phyloP scores from a whole-genome alignment of 2,329 filamentous ascomycete species.

The Botrytis fabae region DNA sequence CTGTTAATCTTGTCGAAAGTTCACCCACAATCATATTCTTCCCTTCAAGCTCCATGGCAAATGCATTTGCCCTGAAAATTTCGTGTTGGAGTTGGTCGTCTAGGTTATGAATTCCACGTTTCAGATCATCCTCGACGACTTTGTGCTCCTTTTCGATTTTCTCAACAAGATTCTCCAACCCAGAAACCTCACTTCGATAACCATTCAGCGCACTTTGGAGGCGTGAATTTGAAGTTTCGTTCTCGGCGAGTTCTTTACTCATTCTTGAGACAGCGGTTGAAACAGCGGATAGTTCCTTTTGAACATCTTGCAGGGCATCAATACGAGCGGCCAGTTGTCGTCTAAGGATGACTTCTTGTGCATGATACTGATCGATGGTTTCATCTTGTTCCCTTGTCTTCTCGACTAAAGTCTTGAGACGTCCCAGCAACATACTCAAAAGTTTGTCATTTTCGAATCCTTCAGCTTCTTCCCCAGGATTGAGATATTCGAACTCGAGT shows the following conservation, averaged over 20 bases:
- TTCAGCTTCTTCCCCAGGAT: conserved; percentile 56
- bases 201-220: conserved; percentile 53
- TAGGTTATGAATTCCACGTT: conserved; percentile 27
- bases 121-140: conserved; percentile 25
- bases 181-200: conserved; percentile 55
- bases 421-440: conserved; percentile 54
- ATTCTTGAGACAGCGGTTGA: conserved; percentile 28
- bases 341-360: conserved; percentile 55
- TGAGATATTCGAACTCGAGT: conserved; percentile 62
- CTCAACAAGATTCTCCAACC: conserved; percentile 54
- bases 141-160: conserved; percentile 47
- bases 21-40: conserved; percentile 45
- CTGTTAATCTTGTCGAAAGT: conserved; percentile 49
- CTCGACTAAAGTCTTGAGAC: conserved; percentile 52
- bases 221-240: conserved; percentile 50
- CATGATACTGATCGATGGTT: conserved; percentile 61
- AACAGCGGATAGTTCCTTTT: conserved; percentile 43
- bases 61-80: conserved; percentile 38
- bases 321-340: conserved; percentile 57
- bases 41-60: conserved; percentile 39
- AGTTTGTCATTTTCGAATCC: conserved; percentile 52
- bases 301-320: conserved; percentile 51
- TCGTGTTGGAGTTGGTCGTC: conserved; percentile 43
- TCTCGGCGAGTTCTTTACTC: conserved; percentile 33
- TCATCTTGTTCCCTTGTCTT: conserved; percentile 51